Conservation (phyloP, 129 eudicot species). For the Glebionis coronaria region DNA sequence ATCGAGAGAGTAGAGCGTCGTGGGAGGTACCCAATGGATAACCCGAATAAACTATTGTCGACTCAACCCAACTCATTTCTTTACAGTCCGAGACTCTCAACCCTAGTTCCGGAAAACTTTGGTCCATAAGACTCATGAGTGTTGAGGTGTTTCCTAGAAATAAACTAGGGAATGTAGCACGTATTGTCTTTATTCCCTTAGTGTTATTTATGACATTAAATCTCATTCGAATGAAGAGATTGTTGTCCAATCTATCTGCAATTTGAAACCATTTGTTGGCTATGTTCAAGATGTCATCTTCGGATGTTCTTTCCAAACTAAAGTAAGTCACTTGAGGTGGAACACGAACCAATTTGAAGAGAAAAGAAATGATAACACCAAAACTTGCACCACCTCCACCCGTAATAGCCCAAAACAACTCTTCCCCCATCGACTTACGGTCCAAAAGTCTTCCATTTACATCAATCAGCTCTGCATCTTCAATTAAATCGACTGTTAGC, state of each 20-base stretch:
- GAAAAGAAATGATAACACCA: slow-evolving; percentile 45
- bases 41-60: slow-evolving; percentile 30
- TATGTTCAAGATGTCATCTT: slow-evolving; percentile 22
- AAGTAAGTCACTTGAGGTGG: slow-evolving; percentile 40
- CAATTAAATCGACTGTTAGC: slow-evolving; percentile 36
- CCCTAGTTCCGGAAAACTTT: slow-evolving; percentile 36
- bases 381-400: slow-evolving; percentile 64
- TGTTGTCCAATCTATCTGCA: slow-evolving; percentile 27
- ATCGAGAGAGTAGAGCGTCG: slow-evolving; percentile 28
- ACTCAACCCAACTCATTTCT: slow-evolving; percentile 50
- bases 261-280: slow-evolving; percentile 30
- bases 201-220: slow-evolving; percentile 19
- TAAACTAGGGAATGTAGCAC: slow-evolving; percentile 25
- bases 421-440: slow-evolving; percentile 55
- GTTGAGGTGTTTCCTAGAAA: slow-evolving; percentile 39
- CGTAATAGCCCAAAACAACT: slow-evolving; percentile 62
- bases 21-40: slow-evolving; percentile 30
- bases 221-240: slow-evolving; percentile 42
- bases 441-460: slow-evolving; percentile 43
- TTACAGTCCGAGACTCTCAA: slow-evolving; percentile 18
- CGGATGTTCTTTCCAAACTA: slow-evolving; percentile 18
- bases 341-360: slow-evolving; percentile 40
- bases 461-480: slow-evolving; percentile 43
- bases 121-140: slow-evolving; percentile 24
- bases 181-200: background rate